Percentiles rank a stretch among this genome's conserved stretches.
phyloP scores from a whole-genome alignment of 257 asterid genomes.

The Striga asiatica region DNA sequence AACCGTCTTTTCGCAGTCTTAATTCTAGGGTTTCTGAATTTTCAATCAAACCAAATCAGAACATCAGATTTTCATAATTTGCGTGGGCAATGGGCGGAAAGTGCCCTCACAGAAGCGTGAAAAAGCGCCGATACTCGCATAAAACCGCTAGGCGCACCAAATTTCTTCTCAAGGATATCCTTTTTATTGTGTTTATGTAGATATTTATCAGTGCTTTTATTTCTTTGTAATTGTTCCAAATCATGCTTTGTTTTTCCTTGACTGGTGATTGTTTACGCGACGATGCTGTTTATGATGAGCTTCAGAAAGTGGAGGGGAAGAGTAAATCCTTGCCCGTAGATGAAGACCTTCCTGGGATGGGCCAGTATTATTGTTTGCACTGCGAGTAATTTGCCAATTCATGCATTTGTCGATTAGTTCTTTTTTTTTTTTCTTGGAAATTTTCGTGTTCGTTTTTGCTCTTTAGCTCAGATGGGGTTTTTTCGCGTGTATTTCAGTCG shows the following conservation, averaged over 20 bases:
- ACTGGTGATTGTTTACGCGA: slow-evolving; percentile 33
- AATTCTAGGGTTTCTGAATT: not conserved
- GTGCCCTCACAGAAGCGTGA: slow-evolving; percentile 76
- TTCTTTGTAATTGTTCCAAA: not conserved
- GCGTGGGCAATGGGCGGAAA: slow-evolving; percentile 72
- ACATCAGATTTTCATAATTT: slow-evolving; percentile 9
- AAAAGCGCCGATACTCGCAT: slow-evolving; percentile 63
- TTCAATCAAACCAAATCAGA: no score
- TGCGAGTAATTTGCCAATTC: slow-evolving; percentile 54
- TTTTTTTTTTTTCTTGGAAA: not conserved
- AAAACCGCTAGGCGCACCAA: slow-evolving; percentile 49
- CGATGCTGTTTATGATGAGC: slow-evolving; percentile 74
- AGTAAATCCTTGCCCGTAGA: slow-evolving; percentile 50
- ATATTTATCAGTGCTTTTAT: not conserved
- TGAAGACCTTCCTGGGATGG: slow-evolving; percentile 96
- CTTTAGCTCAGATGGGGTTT: not conserved
- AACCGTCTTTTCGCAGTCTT: not conserved
- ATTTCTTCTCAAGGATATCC: slow-evolving; percentile 49
- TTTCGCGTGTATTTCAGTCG: slow-evolving; percentile 31
- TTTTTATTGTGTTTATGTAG: slow-evolving; percentile 1
- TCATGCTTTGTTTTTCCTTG: slow-evolving; percentile 16
- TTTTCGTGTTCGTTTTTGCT: not conserved
- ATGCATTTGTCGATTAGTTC: not conserved
- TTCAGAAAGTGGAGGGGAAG: slow-evolving; percentile 41
- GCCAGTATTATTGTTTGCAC: slow-evolving; percentile 75